Base-by-base conservation (phyloP, 768 basidiomycete genomes). In the Psilocybe cyanescens region DNA sequence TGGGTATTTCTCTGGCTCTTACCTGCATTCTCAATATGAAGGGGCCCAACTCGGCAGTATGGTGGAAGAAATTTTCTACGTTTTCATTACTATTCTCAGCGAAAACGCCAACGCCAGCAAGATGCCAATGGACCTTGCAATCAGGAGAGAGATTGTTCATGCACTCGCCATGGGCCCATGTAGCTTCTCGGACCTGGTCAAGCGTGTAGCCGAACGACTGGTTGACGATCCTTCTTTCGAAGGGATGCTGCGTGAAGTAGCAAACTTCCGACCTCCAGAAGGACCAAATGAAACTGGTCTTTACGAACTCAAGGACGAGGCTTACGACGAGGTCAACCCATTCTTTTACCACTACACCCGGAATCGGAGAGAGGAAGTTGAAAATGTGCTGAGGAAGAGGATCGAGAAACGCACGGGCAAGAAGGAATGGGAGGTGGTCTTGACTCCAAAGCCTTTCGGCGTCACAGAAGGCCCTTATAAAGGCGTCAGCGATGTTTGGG, bases 301-400 rank as follows among this genome's bases (percentile, higher is more conserved):
- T n/a, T 99, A 98, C 75, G 89, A 95, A 62, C 85, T 99, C 56
- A 91, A 88, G 71, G 87, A 94, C 49, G 91, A 90, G 66, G 81
- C 79, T 17, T 95, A 86, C 72, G 90, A 88, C 62, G 92, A 97
- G 64, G 91, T 98, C 64, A 92, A 98, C 68, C 95, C 96, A 0
- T 97, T 95, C 77, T 97, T 96, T 79, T 92, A 91, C 70, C 96
- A 98, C 71, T 98, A 97, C 72, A 90, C 93, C 14, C 83, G 96
- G 44, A 99, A 99, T 76, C 89, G 94, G 67, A 85, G 95, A 44
- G 94, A 97, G 68, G 93, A 95, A 71, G 97, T 94, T 28, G 94
- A 95, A 69, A 85, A 80, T 45, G 83, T 91, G 3, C 76, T 96
- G 51, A 82, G 86, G 61, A 83, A 81, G 51, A 81, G 92, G 47